These are phyloP conservation scores for Thecaphora thlaspeos DNA, from an alignment of 1,284 basidiomycete genomes.

Conservation along the genomic window DNA sequence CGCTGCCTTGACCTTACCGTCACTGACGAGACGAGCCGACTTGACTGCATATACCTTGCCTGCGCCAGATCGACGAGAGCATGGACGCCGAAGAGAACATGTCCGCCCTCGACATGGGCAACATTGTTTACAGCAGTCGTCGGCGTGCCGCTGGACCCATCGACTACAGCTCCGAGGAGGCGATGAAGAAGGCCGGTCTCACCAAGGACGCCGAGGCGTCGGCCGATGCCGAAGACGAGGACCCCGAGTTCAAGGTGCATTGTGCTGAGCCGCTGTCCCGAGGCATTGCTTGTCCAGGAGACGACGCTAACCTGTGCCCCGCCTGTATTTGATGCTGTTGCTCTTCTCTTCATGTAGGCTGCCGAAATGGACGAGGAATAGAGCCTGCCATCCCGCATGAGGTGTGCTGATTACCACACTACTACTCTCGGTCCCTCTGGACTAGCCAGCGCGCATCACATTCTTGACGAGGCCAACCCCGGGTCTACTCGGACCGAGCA, in stretches of 20 bases:
- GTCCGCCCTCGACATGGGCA: slow-evolving; percentile 32
- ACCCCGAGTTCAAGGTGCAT: slow-evolving; percentile 39
- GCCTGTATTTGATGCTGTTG: too few species aligned
- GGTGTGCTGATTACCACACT: too few species aligned
- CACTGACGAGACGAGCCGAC: too few species aligned
- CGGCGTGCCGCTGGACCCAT: slow-evolving; percentile 29
- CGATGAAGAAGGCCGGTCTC: slow-evolving; percentile 42
- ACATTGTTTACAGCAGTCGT: slow-evolving; percentile 40
- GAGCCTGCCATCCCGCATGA: background rate
- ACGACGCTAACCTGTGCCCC: too few species aligned
- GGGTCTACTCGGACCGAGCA: too few species aligned
- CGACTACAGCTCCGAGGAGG: slow-evolving; percentile 48
- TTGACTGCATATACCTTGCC: too few species aligned
- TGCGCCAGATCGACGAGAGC: slow-evolving; percentile 29
- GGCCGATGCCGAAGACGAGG: slow-evolving; percentile 34
- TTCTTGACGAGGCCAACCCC: too few species aligned
- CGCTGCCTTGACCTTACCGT: background rate
- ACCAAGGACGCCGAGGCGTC: slow-evolving; percentile 9
- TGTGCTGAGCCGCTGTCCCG: too few species aligned
- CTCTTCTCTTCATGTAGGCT: slow-evolving; percentile 2
- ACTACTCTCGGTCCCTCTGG: too few species aligned
- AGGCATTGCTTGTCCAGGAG: too few species aligned
- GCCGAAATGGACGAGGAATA: slow-evolving; percentile 24
- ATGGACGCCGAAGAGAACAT: slow-evolving; percentile 42
- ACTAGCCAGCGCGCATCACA: too few species aligned